Base-by-base conservation (phyloP, 495 filamentous ascomycete genomes). In the Penicillium angulare region DNA sequence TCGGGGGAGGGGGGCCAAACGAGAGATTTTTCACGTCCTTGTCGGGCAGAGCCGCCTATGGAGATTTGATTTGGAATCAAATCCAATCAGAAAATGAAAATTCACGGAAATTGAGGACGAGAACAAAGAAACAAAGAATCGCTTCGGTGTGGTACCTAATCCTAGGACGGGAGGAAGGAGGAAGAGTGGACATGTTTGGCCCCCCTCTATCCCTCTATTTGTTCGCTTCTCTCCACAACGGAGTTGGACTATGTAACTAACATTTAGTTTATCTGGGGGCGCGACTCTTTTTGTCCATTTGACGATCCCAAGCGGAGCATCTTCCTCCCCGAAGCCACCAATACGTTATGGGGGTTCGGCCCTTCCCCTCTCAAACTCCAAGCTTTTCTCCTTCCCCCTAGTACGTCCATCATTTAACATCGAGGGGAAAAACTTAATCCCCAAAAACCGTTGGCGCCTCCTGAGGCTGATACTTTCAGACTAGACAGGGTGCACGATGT, bases 401-500 rank as follows among this genome's bases (percentile, higher is more conserved):
- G 18, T 15, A 16, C 10, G 2, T 17, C 23, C 17, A 7, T 21
- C 27, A n/a, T 29, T 7, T 21, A 31, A 33, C 13, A 10, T 16
- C 10, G 24, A 43, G n/a, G n/a, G 21, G 17, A 44, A 34, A 31
- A 33, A 44, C 31, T 35, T 22, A 31, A 46, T 33, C 31, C 27
- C 43, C 12, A 32, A 41, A 43, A 53, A 24, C 58, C 58, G 61
- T 64, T 62, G 50, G 48, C 50, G 47, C 27, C 49, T 50, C 58
- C 55, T 43, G 53, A 56, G 45, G 57, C 34, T 49, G 55, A 63
- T 62, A 55, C 48, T 50, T 51, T 44, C 43, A 22, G 38, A 36
- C 46, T 62, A 59, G 50, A 52, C 58, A 58, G 53, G 60, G 56
- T 31, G 34, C 39, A 33, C 41, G 55, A 59, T 54, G 32, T 51